Percentiles rank a stretch among this genome's conserved stretches.
Conservation (phyloP, 202 grass and related monocot genomes). For the Schoenoplectus tabernaemontani region DNA sequence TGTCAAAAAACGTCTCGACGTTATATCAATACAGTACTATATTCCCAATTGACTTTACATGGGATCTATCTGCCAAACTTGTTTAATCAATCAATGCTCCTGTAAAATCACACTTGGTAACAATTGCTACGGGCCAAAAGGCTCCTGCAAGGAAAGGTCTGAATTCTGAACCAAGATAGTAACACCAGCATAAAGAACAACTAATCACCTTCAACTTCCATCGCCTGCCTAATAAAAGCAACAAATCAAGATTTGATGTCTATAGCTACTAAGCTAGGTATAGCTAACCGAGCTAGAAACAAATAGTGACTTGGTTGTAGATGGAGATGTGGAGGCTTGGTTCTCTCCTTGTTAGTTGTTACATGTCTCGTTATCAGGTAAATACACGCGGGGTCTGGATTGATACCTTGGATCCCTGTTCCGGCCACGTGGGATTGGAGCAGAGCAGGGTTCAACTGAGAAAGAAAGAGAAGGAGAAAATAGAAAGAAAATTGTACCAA, state of each 20-base stretch:
- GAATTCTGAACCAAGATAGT: neutral
- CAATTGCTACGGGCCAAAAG: neutral
- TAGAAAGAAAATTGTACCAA: neutral
- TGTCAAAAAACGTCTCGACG: neutral
- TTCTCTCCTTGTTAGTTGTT: neutral
- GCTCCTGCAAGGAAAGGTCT: neutral
- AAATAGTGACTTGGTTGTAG: neutral
- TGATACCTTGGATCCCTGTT: constrained; percentile 7
- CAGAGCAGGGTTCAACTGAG: neutral
- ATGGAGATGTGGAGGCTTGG: neutral
- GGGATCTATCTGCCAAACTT: neutral
- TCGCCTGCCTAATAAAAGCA: neutral
- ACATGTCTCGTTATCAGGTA: constrained; percentile 9
- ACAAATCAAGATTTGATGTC: neutral
- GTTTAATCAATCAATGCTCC: neutral
- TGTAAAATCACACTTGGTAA: neutral
- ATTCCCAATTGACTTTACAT: neutral
- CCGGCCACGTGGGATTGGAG: neutral
- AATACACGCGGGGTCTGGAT: neutral
- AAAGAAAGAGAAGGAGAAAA: neutral
- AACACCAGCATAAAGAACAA: neutral
- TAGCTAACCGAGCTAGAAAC: neutral
- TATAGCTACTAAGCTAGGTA: neutral
- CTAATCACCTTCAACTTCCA: neutral
- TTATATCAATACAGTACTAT: neutral